phyloP scores from a whole-genome alignment of 2,329 filamentous ascomycete species.

The Chaetomium globosum region DNA sequence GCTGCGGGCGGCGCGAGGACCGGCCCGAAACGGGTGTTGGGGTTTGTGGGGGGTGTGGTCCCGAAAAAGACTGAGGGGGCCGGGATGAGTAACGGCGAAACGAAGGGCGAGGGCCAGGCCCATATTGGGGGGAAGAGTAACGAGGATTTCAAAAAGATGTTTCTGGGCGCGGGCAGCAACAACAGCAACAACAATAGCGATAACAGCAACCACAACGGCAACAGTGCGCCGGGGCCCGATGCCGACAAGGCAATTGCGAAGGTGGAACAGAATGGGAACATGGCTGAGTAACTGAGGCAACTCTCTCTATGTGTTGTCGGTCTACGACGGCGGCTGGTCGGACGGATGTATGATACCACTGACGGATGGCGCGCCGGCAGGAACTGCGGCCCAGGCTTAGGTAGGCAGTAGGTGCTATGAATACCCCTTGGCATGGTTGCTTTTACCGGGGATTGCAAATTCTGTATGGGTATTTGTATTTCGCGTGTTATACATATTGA shows the following conservation, averaged over 20 bases:
- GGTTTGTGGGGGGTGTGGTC: constrained; percentile 42
- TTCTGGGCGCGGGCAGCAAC: constrained; percentile 32
- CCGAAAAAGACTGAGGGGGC: constrained; percentile 35
- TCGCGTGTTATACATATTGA: neutral
- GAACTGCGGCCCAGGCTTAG: constrained; percentile 4
- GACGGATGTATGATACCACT: constrained; percentile 27
- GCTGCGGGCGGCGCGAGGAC: constrained; percentile 43
- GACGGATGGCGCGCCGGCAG: constrained; percentile 15
- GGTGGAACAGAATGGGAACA: constrained; percentile 17
- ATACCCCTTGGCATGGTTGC: constrained; percentile 24
- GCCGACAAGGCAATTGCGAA: neutral
- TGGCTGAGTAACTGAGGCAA: neutral
- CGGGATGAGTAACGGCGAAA: constrained; percentile 38
- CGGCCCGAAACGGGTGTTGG: constrained; percentile 51
- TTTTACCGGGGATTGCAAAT: constrained; percentile 6
- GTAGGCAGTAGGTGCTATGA: constrained; percentile 19
- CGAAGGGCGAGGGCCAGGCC: constrained; percentile 1
- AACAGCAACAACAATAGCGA: neutral
- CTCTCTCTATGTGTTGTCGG: neutral
- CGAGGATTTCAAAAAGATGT: constrained; percentile 41
- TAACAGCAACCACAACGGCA: neutral
- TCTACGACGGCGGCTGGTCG: neutral
- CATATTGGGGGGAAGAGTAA: constrained; percentile 37
- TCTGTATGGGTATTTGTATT: neutral
- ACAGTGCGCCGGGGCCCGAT: neutral